A percentile compares a stretch with the other conserved stretches of the same genome.
Evolutionary conservation across 129 eudicot species (phyloP).

Genomic region (Glebionis coronaria): DNA sequence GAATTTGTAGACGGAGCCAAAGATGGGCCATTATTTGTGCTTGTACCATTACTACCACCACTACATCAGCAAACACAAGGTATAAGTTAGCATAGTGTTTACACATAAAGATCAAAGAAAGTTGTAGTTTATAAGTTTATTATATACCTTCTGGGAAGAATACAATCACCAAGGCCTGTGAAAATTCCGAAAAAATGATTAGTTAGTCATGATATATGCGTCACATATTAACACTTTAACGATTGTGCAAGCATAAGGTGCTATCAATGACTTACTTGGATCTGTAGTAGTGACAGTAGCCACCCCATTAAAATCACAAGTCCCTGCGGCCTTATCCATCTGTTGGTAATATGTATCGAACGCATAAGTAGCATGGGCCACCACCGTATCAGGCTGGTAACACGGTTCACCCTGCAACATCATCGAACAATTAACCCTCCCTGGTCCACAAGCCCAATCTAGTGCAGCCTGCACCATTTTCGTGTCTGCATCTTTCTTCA

Average conservation of each 20-base stretch:
- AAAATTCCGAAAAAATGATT: not conserved
- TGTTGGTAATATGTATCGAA: slow-evolving; percentile 69
- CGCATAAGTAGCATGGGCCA: slow-evolving; percentile 72
- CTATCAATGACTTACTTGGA: slow-evolving; percentile 49
- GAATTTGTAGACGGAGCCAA: slow-evolving; percentile 30
- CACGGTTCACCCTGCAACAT: slow-evolving; percentile 69
- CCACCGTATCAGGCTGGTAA: slow-evolving; percentile 73
- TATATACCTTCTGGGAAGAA: slow-evolving; percentile 28
- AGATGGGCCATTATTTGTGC: slow-evolving; percentile 18
- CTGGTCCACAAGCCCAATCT: slow-evolving; percentile 96
- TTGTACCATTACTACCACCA: slow-evolving; percentile 22
- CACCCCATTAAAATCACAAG: slow-evolving; percentile 80
- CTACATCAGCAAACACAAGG: slow-evolving; percentile 6
- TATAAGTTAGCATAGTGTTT: not conserved
- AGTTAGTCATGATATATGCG: not conserved
- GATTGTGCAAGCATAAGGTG: slow-evolving; percentile 2
- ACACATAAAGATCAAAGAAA: not conserved
- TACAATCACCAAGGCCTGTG: slow-evolving; percentile 31
- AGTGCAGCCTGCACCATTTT: slow-evolving; percentile 83
- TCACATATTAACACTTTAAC: no score
- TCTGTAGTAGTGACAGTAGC: slow-evolving; percentile 73
- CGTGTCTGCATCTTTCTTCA: slow-evolving; percentile 53
- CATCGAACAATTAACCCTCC: slow-evolving; percentile 76
- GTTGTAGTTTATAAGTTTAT: not conserved
- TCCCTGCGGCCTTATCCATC: slow-evolving; percentile 69